Evolutionary conservation across 768 basidiomycete species (phyloP).

Genomic region (Podaxis carcinomalis): DNA sequence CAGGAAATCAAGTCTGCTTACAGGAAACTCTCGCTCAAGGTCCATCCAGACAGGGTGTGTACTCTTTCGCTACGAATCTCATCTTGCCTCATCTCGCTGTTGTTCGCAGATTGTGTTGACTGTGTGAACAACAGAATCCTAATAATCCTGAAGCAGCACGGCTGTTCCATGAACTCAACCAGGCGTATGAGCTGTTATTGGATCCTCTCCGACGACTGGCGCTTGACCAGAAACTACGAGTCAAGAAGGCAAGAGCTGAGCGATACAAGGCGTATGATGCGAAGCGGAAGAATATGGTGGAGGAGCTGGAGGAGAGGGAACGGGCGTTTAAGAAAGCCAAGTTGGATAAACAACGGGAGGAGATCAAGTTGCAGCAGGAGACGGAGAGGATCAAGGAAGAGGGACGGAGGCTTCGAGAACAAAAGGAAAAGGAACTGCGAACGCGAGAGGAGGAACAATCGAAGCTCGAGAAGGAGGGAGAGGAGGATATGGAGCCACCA

Average conservation of each 20-base stretch:
- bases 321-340: constrained; percentile 70
- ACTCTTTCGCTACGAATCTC: not conserved
- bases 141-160: constrained; percentile 81
- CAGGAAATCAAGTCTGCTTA: constrained; percentile 79
- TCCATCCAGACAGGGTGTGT: constrained; percentile 82
- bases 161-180: constrained; percentile 82
- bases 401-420: constrained; percentile 63
- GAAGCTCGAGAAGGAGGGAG: constrained; percentile 23
- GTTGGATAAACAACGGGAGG: constrained; percentile 57
- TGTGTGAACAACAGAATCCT: constrained; percentile 51
- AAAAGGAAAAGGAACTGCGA: constrained; percentile 51
- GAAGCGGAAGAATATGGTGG: constrained; percentile 71
- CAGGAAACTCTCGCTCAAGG: constrained; percentile 74
- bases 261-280: constrained; percentile 67
- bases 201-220: constrained; percentile 77
- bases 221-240: constrained; percentile 73
- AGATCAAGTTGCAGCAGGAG: constrained; percentile 49
- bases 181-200: constrained; percentile 75
- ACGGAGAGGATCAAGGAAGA: constrained; percentile 74
- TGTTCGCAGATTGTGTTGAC: constrained; percentile 8
- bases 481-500: constrained; percentile 51
- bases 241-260: constrained; percentile 62
- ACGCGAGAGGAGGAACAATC: constrained; percentile 36
- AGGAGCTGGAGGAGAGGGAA: constrained; percentile 78
- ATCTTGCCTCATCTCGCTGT: not conserved